Evolutionary conservation across 306 rosid species (phyloP).

Genomic region (Purshia tridentata): DNA sequence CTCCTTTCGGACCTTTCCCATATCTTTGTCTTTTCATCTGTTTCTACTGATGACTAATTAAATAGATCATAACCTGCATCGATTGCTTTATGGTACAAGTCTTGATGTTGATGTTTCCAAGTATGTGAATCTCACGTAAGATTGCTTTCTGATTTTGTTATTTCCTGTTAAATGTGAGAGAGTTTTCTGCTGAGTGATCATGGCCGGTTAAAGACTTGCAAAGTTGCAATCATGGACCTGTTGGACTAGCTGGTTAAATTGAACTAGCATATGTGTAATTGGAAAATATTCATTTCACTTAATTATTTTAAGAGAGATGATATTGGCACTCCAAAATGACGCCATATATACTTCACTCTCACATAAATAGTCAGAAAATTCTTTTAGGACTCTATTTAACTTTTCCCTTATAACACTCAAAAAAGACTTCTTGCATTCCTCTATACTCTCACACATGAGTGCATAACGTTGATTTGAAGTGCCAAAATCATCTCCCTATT

Average conservation of each 20-base stretch:
- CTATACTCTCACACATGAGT: no score
- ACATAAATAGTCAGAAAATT: no score
- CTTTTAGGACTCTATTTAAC: no score
- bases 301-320: no score
- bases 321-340: no score
- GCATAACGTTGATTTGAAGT: no score
- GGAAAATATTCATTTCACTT: no score
- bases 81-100: not conserved
- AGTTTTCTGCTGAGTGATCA: not conserved
- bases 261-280: no score
- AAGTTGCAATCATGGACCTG: not conserved
- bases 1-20: conserved; percentile 8
- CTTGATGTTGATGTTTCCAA: conserved; percentile 19
- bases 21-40: conserved; percentile 3
- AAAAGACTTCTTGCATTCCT: no score
- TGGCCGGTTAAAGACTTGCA: not conserved
- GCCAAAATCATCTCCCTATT: no score
- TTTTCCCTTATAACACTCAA: no score
- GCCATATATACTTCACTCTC: no score
- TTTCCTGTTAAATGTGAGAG: not conserved
- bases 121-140: conserved; percentile 1
- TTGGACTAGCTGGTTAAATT: not conserved
- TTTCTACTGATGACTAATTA: not conserved
- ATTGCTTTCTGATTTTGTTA: not conserved
- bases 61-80: not conserved